Evolutionary conservation across 2,329 filamentous ascomycete genomes (phyloP), one percentile per base, ranked within the genome.

Genomic region (Scedosporium apiospermum): DNA sequence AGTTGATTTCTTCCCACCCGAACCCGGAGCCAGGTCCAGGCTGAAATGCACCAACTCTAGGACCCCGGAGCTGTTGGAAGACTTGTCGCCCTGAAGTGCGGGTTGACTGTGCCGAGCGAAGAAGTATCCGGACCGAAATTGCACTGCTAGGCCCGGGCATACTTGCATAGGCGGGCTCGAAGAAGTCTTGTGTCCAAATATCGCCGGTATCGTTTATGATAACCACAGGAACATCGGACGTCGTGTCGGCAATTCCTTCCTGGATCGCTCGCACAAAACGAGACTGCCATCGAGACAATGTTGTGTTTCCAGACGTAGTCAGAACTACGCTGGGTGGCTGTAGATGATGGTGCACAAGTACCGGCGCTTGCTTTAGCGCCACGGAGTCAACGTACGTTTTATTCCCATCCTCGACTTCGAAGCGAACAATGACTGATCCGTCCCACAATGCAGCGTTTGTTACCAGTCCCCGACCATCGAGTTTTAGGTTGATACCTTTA

Each of bases 101-200:
- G 0, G 58, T 63, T 5, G 65, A 65, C 61, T 74, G 72, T 0
- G 69, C 65, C 0, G 71, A 71, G 0, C 72, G 65, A 6, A 77
- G 66, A 61, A 76, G 68, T 6, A 77, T 64, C 3, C 70, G 70
- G 5, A 77, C 63, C 1, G 67, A 64, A 6, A 75, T 65, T 2
- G 72, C 65, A 0, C 73, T 72, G 4, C 72, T 18, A 0, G 74
- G 72, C 0, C 74, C 74, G 0, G 75, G 75, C 64, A 77, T 77
- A 60, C 71, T 75, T 3, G 68, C 67, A 63, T 75, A 78, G 1
- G 67, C 75, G 0, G 75, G 71, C 65, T 77, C 74, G 30, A 77
- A 63, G 44, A 74, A 71, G 61, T 78, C 75, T 63, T 77, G 75
- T 1, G 70, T 68, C 75, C 74, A 78, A 55, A 71, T 66, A 63